phyloP scores from a whole-genome alignment of 768 basidiomycete species.

The Russula sp. region DNA sequence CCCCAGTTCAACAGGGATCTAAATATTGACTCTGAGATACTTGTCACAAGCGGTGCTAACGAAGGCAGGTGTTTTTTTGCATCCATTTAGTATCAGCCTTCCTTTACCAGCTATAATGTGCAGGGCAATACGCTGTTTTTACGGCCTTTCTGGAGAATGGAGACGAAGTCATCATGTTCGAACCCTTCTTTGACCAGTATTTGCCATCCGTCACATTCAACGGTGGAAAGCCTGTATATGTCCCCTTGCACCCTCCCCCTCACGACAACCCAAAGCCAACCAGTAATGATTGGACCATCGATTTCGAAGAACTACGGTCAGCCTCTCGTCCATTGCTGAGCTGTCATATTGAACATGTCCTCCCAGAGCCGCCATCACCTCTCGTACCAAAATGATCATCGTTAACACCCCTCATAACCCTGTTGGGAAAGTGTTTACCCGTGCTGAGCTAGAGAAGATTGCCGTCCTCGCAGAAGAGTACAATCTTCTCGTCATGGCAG shows the following conservation, averaged over 20 bases:
- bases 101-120: conserved; percentile 2
- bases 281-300: conserved; percentile 79
- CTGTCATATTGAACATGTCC: conserved; percentile 3
- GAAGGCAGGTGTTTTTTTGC: conserved; percentile 51
- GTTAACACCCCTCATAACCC: conserved; percentile 98
- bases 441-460: conserved; percentile 73
- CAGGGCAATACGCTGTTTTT: conserved; percentile 92
- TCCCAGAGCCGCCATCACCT: conserved; percentile 68
- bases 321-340: conserved; percentile 12
- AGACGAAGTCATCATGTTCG: conserved; percentile 98
- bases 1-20: conserved; percentile 60
- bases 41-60: conserved; percentile 95
- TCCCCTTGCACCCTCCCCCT: conserved; percentile 87
- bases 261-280: conserved; percentile 40
- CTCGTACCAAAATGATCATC: conserved; percentile 90
- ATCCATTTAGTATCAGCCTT: neutral
- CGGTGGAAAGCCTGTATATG: conserved; percentile 86
- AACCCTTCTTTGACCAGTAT: conserved; percentile 97
- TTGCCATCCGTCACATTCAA: conserved; percentile 91
- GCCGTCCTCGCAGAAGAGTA: conserved; percentile 85
- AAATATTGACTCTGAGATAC: conserved; percentile 79
- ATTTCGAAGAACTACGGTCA: conserved; percentile 82
- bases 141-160: conserved; percentile 85
- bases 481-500: conserved; percentile 87
- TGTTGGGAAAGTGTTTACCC: conserved; percentile 93